These are phyloP conservation scores for Tulasnella sp. DNA, from an alignment of 768 basidiomycete species.

Conservation along the genomic window DNA sequence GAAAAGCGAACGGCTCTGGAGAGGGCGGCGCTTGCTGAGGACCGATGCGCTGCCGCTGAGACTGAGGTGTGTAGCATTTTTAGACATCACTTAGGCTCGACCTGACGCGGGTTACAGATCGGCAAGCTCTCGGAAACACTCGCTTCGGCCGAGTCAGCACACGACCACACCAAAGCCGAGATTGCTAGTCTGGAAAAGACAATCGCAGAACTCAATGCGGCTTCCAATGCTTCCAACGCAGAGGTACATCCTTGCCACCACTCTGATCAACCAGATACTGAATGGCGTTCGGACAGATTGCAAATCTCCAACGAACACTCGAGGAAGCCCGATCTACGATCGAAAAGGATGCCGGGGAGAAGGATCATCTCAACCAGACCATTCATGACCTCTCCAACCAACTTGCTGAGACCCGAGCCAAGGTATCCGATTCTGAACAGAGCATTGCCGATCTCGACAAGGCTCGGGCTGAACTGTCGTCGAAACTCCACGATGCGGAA, in stretches of 20 bases:
- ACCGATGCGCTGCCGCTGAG: not conserved
- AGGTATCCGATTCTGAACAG: not conserved
- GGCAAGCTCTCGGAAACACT: not conserved
- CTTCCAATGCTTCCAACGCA: not conserved
- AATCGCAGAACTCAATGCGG: not conserved
- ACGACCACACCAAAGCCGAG: no score
- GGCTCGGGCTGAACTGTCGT: not conserved
- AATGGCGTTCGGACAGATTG: not conserved
- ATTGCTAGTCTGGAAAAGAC: not conserved
- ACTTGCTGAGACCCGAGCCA: not conserved
- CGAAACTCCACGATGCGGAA: not conserved
- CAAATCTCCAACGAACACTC: not conserved
- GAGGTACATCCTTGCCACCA: no score
- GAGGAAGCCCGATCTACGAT: not conserved
- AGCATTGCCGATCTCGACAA: not conserved
- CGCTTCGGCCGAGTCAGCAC: not conserved
- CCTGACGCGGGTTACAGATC: not conserved
- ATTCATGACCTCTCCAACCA: not conserved
- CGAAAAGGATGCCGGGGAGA: not conserved
- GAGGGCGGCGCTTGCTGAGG: not conserved
- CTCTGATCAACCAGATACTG: not conserved
- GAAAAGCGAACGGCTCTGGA: not conserved
- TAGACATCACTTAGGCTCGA: not conserved
- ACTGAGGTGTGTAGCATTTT: not conserved
- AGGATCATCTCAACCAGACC: not conserved